Percentiles rank a stretch among this genome's conserved stretches.
Evolutionary conservation across 1,139 yeast genomes (phyloP).

Genomic region (Suhomyces panamericanus): DNA sequence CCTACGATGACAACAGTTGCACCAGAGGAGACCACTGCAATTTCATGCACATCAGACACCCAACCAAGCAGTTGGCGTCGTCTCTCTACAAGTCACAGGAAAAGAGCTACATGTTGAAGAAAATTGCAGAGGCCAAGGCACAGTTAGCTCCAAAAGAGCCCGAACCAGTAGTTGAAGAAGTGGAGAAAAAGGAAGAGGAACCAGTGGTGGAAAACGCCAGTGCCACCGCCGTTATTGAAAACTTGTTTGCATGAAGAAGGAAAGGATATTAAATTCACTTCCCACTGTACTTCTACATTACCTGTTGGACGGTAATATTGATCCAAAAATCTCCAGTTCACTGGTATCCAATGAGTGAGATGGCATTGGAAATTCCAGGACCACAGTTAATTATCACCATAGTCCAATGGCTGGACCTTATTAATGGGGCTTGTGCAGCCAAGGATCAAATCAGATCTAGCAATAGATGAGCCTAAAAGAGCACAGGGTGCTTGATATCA

Average conservation of each 20-base stretch:
- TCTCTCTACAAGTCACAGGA: constrained; percentile 42
- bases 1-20: constrained; percentile 64
- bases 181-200: neutral
- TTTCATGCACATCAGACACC: constrained; percentile 76
- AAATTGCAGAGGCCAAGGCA: constrained; percentile 11
- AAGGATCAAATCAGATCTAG: too few species aligned
- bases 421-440: too few species aligned
- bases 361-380: too few species aligned
- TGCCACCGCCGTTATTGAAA: constrained; percentile 22
- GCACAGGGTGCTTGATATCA: too few species aligned
- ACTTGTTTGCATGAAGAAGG: constrained; percentile 19
- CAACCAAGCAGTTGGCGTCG: constrained; percentile 44
- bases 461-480: too few species aligned
- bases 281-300: too few species aligned
- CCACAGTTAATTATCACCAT: too few species aligned
- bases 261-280: neutral
- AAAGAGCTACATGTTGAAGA: constrained; percentile 25
- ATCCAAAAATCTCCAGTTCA: too few species aligned
- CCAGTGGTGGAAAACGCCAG: constrained; percentile 1
- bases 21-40: constrained; percentile 81
- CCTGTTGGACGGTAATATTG: too few species aligned
- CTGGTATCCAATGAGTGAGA: too few species aligned
- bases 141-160: neutral
- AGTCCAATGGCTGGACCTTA: too few species aligned
- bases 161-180: neutral